These are phyloP conservation scores for Fistulina hepatica DNA, from an alignment of 1,284 basidiomycete species.

Conservation along the genomic window DNA sequence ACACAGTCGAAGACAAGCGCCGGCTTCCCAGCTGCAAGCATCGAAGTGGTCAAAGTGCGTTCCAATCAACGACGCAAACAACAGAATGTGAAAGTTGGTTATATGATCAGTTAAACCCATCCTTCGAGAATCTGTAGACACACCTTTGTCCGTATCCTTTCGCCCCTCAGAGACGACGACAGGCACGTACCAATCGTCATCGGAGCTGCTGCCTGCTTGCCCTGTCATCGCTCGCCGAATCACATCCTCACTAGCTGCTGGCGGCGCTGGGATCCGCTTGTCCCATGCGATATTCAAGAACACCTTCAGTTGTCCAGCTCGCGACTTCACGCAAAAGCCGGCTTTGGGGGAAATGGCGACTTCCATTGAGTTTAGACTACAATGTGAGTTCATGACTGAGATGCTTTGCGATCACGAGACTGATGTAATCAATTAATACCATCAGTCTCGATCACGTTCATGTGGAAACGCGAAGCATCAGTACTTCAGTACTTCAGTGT, in stretches of 20 bases:
- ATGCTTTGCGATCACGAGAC: too few relatives aligned
- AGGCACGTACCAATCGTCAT: constrained; percentile 48
- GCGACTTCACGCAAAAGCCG: too few relatives aligned
- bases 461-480: too few relatives aligned
- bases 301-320: too few relatives aligned
- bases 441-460: too few relatives aligned
- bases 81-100: not conserved
- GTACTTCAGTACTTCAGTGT: too few relatives aligned
- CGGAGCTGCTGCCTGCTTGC: too few relatives aligned
- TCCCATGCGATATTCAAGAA: constrained; percentile 69
- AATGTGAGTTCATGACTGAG: too few relatives aligned
- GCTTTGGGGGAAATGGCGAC: too few relatives aligned
- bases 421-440: too few relatives aligned
- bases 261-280: constrained; percentile 51
- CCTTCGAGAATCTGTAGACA: not conserved
- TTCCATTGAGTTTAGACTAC: too few relatives aligned
- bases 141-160: constrained; percentile 59
- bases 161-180: constrained; percentile 59
- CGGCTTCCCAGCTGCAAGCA: constrained; percentile 46
- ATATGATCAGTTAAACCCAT: not conserved
- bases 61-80: constrained; percentile 5
- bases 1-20: constrained; percentile 63
- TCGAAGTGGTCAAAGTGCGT: constrained; percentile 1
- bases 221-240: constrained; percentile 47
- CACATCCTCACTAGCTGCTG: constrained; percentile 40